phyloP scores from a whole-genome alignment of 352 stramenopile genomes.

The Phytophthora cryptogea region DNA sequence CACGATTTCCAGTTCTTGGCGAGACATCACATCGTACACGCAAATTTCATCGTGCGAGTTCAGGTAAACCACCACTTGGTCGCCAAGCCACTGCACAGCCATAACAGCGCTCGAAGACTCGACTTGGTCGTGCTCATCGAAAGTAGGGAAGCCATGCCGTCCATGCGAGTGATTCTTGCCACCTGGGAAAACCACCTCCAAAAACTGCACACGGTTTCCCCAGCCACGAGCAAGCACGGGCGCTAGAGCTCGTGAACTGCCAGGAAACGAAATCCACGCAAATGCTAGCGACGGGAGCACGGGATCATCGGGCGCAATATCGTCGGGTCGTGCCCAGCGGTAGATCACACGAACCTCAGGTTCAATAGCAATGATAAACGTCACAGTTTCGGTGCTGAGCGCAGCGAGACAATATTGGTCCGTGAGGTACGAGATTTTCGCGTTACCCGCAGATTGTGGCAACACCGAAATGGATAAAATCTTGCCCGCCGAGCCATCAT shows the following conservation, averaged over 20 bases:
- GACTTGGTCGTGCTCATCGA: slow-evolving; percentile 94
- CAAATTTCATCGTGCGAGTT: slow-evolving; percentile 96
- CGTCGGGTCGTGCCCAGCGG: slow-evolving; percentile 89
- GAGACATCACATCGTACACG: slow-evolving; percentile 96
- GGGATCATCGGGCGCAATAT: slow-evolving; percentile 70
- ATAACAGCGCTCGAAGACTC: slow-evolving; percentile 89
- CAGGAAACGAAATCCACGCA: slow-evolving; percentile 91
- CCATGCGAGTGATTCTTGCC: slow-evolving; percentile 74
- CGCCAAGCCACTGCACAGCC: slow-evolving; percentile 95
- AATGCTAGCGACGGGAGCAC: slow-evolving; percentile 95
- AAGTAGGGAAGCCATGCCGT: slow-evolving; percentile 92
- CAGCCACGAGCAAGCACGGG: slow-evolving; percentile 93
- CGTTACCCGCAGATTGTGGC: slow-evolving; percentile 76
- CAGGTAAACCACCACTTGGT: slow-evolving; percentile 95
- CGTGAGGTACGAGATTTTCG: slow-evolving; percentile 85
- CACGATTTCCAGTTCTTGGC: slow-evolving; percentile 94
- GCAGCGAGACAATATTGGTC: slow-evolving; percentile 86
- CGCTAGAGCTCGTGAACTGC: slow-evolving; percentile 79
- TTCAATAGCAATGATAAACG: slow-evolving; percentile 96
- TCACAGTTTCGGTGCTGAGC: slow-evolving; percentile 91
- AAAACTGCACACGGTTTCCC: slow-evolving; percentile 94
- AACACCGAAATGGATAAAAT: slow-evolving; percentile 85
- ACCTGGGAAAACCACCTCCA: slow-evolving; percentile 86
- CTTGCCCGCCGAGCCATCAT: slow-evolving; percentile 93
- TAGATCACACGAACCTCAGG: slow-evolving; percentile 94